A percentile compares a stretch with the other conserved stretches of the same genome.
Conservation (phyloP, 2,329 filamentous ascomycete species). For the Penicillium hesseltinei region DNA sequence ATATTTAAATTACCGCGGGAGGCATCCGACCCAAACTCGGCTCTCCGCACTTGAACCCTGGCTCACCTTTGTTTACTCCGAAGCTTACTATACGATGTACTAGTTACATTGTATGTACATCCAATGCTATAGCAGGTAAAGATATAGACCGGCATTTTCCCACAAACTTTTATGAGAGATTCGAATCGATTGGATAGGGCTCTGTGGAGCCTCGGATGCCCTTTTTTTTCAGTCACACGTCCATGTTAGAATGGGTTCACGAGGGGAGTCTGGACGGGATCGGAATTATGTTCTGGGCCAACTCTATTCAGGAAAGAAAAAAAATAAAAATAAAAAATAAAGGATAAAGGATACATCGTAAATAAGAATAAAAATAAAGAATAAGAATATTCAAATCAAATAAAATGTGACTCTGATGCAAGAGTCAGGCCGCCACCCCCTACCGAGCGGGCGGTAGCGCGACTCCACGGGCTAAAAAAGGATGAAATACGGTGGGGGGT, state of each 20-base stretch:
- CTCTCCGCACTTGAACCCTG: slow-evolving; percentile 14
- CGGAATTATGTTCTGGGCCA: not conserved
- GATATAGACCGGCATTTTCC: not conserved
- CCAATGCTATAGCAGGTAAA: not conserved
- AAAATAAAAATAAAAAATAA: not conserved
- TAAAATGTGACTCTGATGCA: slow-evolving; percentile 12
- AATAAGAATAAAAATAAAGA: slow-evolving; percentile 5
- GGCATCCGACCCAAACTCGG: slow-evolving; percentile 6
- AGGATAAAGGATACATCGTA: not conserved
- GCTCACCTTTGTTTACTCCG: slow-evolving; percentile 11
- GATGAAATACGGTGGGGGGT: slow-evolving; percentile 8
- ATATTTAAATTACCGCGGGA: slow-evolving; percentile 12
- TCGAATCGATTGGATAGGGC: not conserved
- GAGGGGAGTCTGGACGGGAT: not conserved
- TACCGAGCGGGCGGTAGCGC: slow-evolving; percentile 29
- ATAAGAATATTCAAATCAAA: slow-evolving; percentile 8
- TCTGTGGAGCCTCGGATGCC: not conserved
- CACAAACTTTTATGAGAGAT: not conserved
- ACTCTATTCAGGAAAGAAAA: slow-evolving; percentile 3
- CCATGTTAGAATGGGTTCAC: not conserved
- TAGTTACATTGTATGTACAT: not conserved
- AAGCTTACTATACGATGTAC: not conserved
- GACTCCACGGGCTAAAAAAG: slow-evolving; percentile 17
- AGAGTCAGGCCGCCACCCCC: slow-evolving; percentile 32
- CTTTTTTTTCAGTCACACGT: not conserved